phyloP scores from a whole-genome alignment of 2,329 filamentous ascomycete species.

The Curvularia eragrostidis region DNA sequence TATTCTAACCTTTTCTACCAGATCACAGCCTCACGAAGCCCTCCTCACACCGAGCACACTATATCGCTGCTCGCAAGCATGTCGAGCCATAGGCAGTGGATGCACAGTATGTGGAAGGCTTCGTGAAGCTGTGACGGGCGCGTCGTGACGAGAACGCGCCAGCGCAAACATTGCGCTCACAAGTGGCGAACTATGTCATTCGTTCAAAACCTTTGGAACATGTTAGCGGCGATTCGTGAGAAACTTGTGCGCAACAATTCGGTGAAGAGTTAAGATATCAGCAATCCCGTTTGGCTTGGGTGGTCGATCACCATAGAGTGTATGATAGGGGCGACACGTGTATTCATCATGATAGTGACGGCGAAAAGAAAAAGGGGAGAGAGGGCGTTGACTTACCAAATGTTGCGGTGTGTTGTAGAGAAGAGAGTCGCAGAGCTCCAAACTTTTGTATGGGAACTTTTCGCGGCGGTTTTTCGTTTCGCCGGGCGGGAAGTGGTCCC shows the following conservation, averaged over 20 bases:
- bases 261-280: conserved; percentile 32
- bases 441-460: conserved; percentile 35
- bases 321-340: conserved; percentile 52
- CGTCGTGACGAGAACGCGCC: neutral
- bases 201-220: conserved; percentile 4
- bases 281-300: conserved; percentile 51
- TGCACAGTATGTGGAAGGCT: conserved; percentile 2
- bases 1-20: conserved; percentile 24
- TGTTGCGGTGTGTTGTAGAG: conserved; percentile 30
- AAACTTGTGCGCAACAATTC: conserved; percentile 12
- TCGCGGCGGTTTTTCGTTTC: conserved; percentile 29
- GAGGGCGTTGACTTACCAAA: conserved; percentile 38
- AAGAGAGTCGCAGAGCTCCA: conserved; percentile 22
- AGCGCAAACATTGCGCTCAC: conserved; percentile 1
- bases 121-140: conserved; percentile 8
- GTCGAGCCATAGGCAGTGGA: conserved; percentile 7
- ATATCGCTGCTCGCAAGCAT: conserved; percentile 1
- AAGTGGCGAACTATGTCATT: neutral
- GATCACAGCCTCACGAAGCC: conserved; percentile 27
- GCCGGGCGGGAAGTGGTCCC: conserved; percentile 19
- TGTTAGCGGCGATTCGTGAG: conserved; percentile 29
- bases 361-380: conserved; percentile 9
- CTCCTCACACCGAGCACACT: neutral
- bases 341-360: conserved; percentile 41
- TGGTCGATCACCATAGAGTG: conserved; percentile 50